Evolutionary conservation across 2,329 filamentous ascomycete genomes (phyloP), one percentile per base, ranked within the genome.

Genomic region (Phaeophleospora eucalypticola): DNA sequence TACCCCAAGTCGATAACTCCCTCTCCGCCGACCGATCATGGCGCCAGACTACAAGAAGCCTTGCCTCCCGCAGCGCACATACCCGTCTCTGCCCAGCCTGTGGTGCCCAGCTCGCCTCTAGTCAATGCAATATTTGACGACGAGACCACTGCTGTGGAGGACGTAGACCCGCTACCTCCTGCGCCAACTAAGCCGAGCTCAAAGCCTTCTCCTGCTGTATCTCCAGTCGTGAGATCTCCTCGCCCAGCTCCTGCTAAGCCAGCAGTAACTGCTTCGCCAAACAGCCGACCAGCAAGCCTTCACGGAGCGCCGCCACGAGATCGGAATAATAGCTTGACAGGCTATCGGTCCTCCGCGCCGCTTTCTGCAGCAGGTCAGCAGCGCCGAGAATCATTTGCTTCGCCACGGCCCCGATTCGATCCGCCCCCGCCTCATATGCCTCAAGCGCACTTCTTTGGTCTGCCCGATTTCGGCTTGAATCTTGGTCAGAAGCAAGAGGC

Each of bases 371-470:
- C 44, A 16, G 45, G 18, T 14, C 48, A 53, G 18, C 33, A 39
- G 9, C 51, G 58, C n/a, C 52, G 57, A 15, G 51, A 56, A 38
- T 62, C 58, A 12, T 53, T 58, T 38, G 44, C 37, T 19, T 48
- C 47, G 15, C 49, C 46, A 32, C 46, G 45, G 8, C 49, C 56
- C 12, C 52, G 53, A 16, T 53, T 60, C 24, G 64, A 66, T 9
- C 60, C 60, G 37, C 56, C 57, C 18, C 64, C 60, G 27, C 65
- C 65, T 17, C 65, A 68, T 44, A 58, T 65, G 59, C 58, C 62
- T 10, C 64, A 66, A 43, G 53, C 57, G 10, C 65, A 67, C 46
- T 67, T 62, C 53, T 64, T 59, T 41, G 56, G 55, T 14, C 50
- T 65, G 2, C 63, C 65, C 24, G 58, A 64, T 42, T 50, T 66